Evolutionary conservation across 2,329 filamentous ascomycete genomes (phyloP).

Genomic region (Ceratocystis albifundus): DNA sequence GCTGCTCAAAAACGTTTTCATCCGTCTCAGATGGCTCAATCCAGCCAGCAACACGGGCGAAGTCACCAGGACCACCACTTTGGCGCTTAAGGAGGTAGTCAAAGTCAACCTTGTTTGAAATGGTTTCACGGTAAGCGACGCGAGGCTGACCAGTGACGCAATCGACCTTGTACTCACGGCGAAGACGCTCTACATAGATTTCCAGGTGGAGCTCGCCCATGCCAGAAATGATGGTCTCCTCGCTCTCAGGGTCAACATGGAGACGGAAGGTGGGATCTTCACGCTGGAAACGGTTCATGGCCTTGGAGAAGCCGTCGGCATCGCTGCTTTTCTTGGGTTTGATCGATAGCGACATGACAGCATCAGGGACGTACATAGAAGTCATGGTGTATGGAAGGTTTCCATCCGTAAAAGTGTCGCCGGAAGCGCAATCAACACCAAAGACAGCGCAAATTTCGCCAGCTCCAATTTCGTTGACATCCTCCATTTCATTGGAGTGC

Average conservation of each 20-base stretch:
- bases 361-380: constrained; percentile 95
- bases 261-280: constrained; percentile 97
- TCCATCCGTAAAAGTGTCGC: constrained; percentile 96
- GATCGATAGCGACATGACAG: constrained; percentile 96
- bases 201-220: constrained; percentile 97
- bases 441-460: constrained; percentile 98
- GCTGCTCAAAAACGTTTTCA: constrained; percentile 73
- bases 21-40: constrained; percentile 69
- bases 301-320: constrained; percentile 89
- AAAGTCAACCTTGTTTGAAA: constrained; percentile 67
- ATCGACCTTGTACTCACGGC: constrained; percentile 91
- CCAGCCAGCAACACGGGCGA: constrained; percentile 79
- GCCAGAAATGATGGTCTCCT: constrained; percentile 94
- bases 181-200: constrained; percentile 94
- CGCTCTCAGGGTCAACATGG: constrained; percentile 78
- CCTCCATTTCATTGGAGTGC: constrained; percentile 99
- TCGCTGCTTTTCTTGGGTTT: constrained; percentile 90
- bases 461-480: constrained; percentile 80
- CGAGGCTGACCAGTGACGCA: constrained; percentile 93
- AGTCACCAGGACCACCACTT: constrained; percentile 89
- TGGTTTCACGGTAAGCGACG: constrained; percentile 92
- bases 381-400: constrained; percentile 88
- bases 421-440: constrained; percentile 92
- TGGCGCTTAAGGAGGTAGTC: constrained; percentile 94
- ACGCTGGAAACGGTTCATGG: constrained; percentile 96